These are phyloP conservation scores for Oenanthe javanica DNA, from an alignment of 140 eudicot genomes.

Conservation along the genomic window DNA sequence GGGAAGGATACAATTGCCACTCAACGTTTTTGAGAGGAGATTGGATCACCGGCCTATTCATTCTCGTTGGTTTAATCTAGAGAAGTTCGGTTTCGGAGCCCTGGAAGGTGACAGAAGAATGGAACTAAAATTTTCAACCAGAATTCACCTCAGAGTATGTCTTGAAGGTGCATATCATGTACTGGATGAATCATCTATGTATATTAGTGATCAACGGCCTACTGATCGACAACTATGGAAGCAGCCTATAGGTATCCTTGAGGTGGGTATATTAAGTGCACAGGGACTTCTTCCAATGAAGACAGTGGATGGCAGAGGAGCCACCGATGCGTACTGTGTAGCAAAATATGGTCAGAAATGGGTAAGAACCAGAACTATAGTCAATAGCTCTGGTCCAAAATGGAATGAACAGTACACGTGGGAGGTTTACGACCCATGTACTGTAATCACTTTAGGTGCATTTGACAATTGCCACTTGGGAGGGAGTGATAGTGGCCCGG, in stretches of 20 bases:
- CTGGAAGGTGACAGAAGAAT: slow-evolving; percentile 54
- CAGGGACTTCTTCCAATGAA: slow-evolving; percentile 75
- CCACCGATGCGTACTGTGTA: slow-evolving; percentile 66
- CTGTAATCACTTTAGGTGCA: slow-evolving; percentile 63
- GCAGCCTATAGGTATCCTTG: slow-evolving; percentile 65
- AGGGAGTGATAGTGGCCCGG: slow-evolving; percentile 27
- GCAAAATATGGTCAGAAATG: slow-evolving; percentile 73
- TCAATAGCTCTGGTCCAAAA: slow-evolving; percentile 53
- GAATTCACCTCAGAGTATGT: slow-evolving; percentile 66
- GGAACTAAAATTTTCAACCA: slow-evolving; percentile 62
- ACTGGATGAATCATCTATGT: slow-evolving; percentile 72
- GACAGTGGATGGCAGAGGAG: slow-evolving; percentile 49
- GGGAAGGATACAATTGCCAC: slow-evolving; percentile 43
- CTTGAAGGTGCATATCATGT: slow-evolving; percentile 81
- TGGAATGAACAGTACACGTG: slow-evolving; percentile 83
- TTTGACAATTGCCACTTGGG: slow-evolving; percentile 67
- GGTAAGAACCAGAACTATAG: slow-evolving; percentile 71
- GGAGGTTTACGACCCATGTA: slow-evolving; percentile 84
- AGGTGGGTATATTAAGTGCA: slow-evolving; percentile 63
- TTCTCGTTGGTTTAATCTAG: slow-evolving; percentile 69
- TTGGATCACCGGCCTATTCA: slow-evolving; percentile 64
- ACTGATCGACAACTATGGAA: slow-evolving; percentile 68
- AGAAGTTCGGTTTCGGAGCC: slow-evolving; percentile 51
- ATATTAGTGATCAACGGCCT: slow-evolving; percentile 66
- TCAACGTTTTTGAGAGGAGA: slow-evolving; percentile 41